A percentile compares a stretch with the other conserved stretches of the same genome.
Conservation (phyloP, 2,329 filamentous ascomycete genomes). For the Fusarium sp. region DNA sequence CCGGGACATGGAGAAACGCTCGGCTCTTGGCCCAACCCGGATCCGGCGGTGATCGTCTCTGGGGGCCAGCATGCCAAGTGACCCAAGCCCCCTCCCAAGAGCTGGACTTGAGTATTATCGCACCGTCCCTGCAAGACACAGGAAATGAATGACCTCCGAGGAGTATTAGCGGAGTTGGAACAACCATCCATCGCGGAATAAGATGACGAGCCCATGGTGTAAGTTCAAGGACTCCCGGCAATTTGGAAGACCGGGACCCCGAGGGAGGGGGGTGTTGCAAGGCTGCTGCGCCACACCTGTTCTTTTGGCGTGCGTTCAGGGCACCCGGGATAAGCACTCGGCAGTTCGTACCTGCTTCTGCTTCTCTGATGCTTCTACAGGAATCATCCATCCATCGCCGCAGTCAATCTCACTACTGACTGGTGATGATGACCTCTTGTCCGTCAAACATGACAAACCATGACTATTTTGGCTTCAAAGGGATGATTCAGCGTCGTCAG, state of each 20-base stretch:
- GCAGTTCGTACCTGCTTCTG: conserved; percentile 33
- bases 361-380: conserved; percentile 31
- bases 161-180: background rate
- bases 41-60: conserved; percentile 26
- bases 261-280: conserved; percentile 30
- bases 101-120: background rate
- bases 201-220: background rate
- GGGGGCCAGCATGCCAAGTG: conserved; percentile 1
- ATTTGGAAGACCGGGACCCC: conserved; percentile 18
- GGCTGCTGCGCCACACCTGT: conserved; percentile 27
- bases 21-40: conserved; percentile 9
- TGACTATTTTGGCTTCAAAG: background rate
- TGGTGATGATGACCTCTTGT: background rate
- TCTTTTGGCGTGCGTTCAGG: background rate
- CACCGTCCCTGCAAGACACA: background rate
- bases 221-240: conserved; percentile 17
- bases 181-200: background rate
- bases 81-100: conserved; percentile 17
- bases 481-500: conserved; percentile 29
- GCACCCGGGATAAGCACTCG: conserved; percentile 22
- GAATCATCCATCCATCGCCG: background rate
- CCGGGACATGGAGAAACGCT: conserved; percentile 33
- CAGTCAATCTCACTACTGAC: background rate
- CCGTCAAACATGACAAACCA: background rate
- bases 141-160: conserved; percentile 4